Evolutionary conservation across 192 early-diverging fungal species (phyloP).

Genomic region (Coemansia sp.): DNA sequence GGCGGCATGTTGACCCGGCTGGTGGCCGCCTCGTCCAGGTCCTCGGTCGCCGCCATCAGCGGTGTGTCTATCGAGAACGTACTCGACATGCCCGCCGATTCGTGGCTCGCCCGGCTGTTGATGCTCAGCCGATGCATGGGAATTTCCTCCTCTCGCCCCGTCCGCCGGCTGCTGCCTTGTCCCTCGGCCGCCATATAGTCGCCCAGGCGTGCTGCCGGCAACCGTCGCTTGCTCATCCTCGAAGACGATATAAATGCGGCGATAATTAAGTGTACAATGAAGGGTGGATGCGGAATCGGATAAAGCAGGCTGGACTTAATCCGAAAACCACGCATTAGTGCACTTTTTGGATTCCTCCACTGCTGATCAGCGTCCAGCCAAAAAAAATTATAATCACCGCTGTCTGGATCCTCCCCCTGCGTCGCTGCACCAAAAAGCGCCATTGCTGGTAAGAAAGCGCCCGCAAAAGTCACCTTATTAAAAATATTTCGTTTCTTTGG

Average conservation of each 20-base stretch:
- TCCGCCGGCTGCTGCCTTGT: neutral
- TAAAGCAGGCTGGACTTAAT: too few relatives aligned
- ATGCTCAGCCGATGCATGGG: slow-evolving; percentile 37
- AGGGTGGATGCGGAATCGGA: too few relatives aligned
- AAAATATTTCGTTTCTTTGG: too few relatives aligned
- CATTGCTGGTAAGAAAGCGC: too few relatives aligned
- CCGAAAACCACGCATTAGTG: too few relatives aligned
- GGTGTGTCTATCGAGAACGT: slow-evolving; percentile 45
- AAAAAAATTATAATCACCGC: too few relatives aligned
- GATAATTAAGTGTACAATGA: neutral
- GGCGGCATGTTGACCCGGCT: neutral
- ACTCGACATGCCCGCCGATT: slow-evolving; percentile 18
- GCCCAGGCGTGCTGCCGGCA: slow-evolving; percentile 10
- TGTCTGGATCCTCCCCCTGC: too few relatives aligned
- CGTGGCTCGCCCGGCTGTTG: slow-evolving; percentile 12
- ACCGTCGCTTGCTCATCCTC: slow-evolving; percentile 37
- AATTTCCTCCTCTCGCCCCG: slow-evolving; percentile 8
- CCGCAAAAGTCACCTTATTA: too few relatives aligned
- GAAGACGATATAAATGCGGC: neutral
- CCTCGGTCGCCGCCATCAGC: slow-evolving; percentile 29
- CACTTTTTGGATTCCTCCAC: too few relatives aligned
- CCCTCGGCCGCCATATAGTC: neutral
- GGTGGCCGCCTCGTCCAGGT: slow-evolving; percentile 16
- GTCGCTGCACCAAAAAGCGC: too few relatives aligned
- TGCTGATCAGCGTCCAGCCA: too few relatives aligned